Conservation (phyloP, 768 basidiomycete genomes). For the Naganishia vishniacii region DNA sequence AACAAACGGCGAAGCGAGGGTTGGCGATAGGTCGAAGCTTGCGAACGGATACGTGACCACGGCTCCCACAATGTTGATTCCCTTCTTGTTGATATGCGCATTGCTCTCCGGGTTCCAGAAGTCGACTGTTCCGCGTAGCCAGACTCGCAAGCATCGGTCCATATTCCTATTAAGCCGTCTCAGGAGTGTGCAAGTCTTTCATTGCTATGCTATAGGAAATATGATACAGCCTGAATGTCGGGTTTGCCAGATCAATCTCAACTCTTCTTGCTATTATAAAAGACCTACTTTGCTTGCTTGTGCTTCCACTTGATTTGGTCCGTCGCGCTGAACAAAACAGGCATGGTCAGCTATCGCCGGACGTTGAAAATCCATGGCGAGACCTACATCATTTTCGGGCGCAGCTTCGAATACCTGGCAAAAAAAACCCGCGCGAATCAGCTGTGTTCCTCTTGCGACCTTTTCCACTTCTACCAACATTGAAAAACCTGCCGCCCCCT, state of each 20-base stretch:
- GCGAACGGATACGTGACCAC: no score
- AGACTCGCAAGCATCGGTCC: no score
- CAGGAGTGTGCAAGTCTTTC: no score
- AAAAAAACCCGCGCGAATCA: not conserved
- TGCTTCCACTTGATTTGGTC: conserved; percentile 39
- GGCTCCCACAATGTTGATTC: no score
- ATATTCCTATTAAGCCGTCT: no score
- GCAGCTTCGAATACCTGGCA: conserved; percentile 72
- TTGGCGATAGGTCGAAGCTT: no score
- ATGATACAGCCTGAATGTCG: conserved; percentile 21
- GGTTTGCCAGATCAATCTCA: not conserved
- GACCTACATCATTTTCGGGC: conserved; percentile 75
- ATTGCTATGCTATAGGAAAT: conserved; percentile 23
- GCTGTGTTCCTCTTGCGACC: no score
- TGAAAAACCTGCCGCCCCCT: conserved; percentile 79
- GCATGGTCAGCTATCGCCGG: not conserved
- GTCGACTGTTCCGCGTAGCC: no score
- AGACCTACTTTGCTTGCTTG: conserved; percentile 39
- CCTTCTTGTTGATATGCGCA: no score
- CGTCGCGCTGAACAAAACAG: conserved; percentile 32
- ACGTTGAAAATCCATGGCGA: not conserved
- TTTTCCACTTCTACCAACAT: conserved; percentile 54
- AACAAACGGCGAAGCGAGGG: no score
- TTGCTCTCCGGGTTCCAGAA: no score
- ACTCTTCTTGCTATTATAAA: no score